Percentiles rank a stretch among this genome's conserved stretches.
These are phyloP conservation scores for Lasiodiplodia theobromae DNA, from an alignment of 2,329 filamentous ascomycete genomes.

Conservation along the genomic window DNA sequence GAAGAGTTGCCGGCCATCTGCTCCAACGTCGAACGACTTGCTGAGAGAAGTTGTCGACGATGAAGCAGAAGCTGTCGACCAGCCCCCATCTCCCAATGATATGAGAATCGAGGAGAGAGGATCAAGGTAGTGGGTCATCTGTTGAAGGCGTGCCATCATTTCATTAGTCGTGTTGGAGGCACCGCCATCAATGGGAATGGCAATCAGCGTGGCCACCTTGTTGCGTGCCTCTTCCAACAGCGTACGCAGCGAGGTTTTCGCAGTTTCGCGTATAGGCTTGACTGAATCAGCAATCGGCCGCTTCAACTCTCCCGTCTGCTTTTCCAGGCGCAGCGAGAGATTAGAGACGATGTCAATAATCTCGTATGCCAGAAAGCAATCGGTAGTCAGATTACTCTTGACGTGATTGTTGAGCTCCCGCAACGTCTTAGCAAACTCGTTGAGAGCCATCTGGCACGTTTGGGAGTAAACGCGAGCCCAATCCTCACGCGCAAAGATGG, in stretches of 20 bases:
- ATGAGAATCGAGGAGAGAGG: constrained; percentile 90
- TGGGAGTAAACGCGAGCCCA: constrained; percentile 80
- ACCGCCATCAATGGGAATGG: constrained; percentile 79
- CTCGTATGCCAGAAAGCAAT: constrained; percentile 95
- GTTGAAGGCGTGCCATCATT: constrained; percentile 84
- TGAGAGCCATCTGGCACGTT: constrained; percentile 78
- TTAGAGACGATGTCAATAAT: constrained; percentile 88
- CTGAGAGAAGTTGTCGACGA: constrained; percentile 66
- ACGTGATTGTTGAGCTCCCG: constrained; percentile 91
- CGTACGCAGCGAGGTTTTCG: constrained; percentile 82
- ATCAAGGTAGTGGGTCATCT: constrained; percentile 84
- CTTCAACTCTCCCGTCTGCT: constrained; percentile 85
- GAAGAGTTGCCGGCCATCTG: constrained; percentile 87
- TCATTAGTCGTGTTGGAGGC: constrained; percentile 80
- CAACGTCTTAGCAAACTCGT: constrained; percentile 84
- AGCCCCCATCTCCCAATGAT: constrained; percentile 91
- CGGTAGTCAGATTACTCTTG: constrained; percentile 82
- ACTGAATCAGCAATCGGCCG: constrained; percentile 81
- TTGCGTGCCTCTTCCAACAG: constrained; percentile 83
- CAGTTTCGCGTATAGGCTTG: constrained; percentile 89
- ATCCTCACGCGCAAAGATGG: constrained; percentile 84
- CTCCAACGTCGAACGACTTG: constrained; percentile 83
- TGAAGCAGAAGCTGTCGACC: constrained; percentile 64
- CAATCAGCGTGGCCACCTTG: constrained; percentile 69
- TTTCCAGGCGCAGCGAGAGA: constrained; percentile 80